These are phyloP conservation scores for Oligophagozyma castellii DNA, from an alignment of 1,139 yeast genomes.

Conservation along the genomic window DNA sequence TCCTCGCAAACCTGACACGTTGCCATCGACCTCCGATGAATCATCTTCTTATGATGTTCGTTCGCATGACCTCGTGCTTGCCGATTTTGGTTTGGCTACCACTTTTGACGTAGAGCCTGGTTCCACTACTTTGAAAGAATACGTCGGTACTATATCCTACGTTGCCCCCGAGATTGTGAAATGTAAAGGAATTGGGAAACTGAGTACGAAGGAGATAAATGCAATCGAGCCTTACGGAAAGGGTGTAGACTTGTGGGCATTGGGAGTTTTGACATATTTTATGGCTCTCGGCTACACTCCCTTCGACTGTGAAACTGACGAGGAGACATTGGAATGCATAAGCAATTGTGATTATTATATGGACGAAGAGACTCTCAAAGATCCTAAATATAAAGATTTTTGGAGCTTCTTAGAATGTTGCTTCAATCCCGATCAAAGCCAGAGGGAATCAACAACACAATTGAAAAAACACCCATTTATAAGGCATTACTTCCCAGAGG, in stretches of 20 bases:
- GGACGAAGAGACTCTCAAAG: constrained; percentile 23
- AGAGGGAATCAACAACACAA: constrained; percentile 36
- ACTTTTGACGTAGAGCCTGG: constrained; percentile 4
- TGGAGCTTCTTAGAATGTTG: constrained; percentile 47
- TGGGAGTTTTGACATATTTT: constrained; percentile 61
- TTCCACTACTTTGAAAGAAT: constrained; percentile 27
- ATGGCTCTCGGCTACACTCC: constrained; percentile 69
- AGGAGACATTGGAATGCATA: constrained; percentile 56
- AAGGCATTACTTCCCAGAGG: constrained; percentile 11
- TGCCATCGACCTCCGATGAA: not conserved
- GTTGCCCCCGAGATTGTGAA: constrained; percentile 59
- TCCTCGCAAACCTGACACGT: constrained; percentile 3
- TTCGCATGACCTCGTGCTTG: constrained; percentile 42
- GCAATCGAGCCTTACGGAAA: constrained; percentile 31
- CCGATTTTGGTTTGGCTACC: constrained; percentile 52
- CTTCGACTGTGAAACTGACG: constrained; percentile 61
- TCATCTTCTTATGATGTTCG: constrained; percentile 11
- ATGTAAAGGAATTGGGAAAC: constrained; percentile 28
- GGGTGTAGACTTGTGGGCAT: constrained; percentile 64
- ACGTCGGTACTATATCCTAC: constrained; percentile 60
- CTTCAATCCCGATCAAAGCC: constrained; percentile 32
- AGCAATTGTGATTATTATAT: constrained; percentile 40
- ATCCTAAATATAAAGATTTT: constrained; percentile 32
- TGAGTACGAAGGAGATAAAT: constrained; percentile 9
- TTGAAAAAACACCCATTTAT: constrained; percentile 35